Evolutionary conservation across 495 filamentous ascomycete species (phyloP).

Genomic region (Pseudevernia furfuracea): DNA sequence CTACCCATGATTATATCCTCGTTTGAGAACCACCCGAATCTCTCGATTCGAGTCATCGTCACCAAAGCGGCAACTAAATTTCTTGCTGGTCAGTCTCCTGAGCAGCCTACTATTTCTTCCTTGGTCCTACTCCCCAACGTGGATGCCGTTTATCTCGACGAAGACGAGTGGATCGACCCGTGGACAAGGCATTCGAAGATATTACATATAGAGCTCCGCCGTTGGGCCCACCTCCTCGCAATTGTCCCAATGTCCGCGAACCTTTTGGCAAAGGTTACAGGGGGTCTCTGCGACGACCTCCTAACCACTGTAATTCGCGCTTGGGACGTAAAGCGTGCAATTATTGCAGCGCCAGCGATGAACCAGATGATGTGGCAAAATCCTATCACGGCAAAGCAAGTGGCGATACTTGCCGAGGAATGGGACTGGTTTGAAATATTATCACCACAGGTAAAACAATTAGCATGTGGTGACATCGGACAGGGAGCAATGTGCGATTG

Average conservation of each 20-base stretch:
- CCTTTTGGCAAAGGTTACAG: conserved; percentile 65
- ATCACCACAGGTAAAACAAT: conserved; percentile 55
- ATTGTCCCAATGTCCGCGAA: conserved; percentile 75
- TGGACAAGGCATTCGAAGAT: conserved; percentile 49
- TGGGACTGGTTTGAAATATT: conserved; percentile 69
- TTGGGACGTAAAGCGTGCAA: conserved; percentile 59
- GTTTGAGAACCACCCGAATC: conserved; percentile 46
- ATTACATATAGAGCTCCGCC: conserved; percentile 73
- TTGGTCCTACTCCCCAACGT: neutral
- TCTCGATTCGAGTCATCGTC: conserved; percentile 72
- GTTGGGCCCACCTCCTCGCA: conserved; percentile 72
- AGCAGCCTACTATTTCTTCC: conserved; percentile 33
- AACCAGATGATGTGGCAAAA: neutral
- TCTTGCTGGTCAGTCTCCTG: conserved; percentile 56
- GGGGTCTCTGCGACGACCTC: conserved; percentile 61
- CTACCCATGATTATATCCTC: conserved; percentile 61
- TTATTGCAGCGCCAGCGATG: conserved; percentile 18
- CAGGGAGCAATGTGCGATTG: conserved; percentile 71
- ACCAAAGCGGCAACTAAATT: conserved; percentile 63
- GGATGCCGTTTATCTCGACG: neutral
- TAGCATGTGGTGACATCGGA: conserved; percentile 77
- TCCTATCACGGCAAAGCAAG: neutral
- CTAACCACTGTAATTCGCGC: conserved; percentile 66
- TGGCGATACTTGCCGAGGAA: neutral
- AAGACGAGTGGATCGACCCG: neutral